These are phyloP conservation scores for Pinus taeda DNA, from an alignment of 75 land plant species.

Conservation along the genomic window DNA sequence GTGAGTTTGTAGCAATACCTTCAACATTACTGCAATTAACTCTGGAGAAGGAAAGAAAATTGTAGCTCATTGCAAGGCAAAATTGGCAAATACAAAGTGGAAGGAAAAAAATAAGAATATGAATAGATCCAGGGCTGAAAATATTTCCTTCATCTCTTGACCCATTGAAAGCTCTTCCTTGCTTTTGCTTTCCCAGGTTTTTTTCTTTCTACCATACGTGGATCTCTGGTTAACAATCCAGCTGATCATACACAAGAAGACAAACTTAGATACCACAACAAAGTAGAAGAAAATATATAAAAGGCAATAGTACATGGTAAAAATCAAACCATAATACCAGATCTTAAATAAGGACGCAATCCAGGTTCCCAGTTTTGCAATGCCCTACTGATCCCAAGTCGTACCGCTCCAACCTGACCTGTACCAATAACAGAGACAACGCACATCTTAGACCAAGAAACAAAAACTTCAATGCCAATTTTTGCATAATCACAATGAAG, in stretches of 20 bases:
- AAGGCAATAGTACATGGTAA: slow-evolving; percentile 2
- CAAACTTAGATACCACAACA: background rate
- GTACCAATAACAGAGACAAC: slow-evolving; percentile 10
- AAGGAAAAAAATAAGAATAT: too few species aligned
- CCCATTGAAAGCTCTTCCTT: slow-evolving; percentile 98
- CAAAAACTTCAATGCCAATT: background rate
- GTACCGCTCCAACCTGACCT: slow-evolving; percentile 98
- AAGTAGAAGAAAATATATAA: slow-evolving; percentile 6
- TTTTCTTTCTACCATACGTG: slow-evolving; percentile 91
- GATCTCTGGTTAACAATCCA: slow-evolving; percentile 90
- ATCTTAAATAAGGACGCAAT: slow-evolving; percentile 58
- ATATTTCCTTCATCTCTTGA: slow-evolving; percentile 69
- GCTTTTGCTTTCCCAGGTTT: slow-evolving; percentile 99
- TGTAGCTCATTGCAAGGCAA: too few species aligned
- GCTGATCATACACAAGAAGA: slow-evolving; percentile 33
- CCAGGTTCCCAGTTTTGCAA: slow-evolving; percentile 93
- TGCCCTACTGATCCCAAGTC: slow-evolving; percentile 89
- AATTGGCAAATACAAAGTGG: too few species aligned
- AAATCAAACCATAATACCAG: slow-evolving; percentile 40
- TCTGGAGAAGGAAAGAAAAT: too few species aligned
- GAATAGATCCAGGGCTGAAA: too few species aligned
- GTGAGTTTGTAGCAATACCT: background rate
- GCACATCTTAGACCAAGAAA: background rate
- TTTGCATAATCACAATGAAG: background rate
- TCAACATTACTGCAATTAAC: background rate